Percentiles rank a stretch among this genome's conserved stretches.
These are phyloP conservation scores for Capsella bursapastoris DNA, from an alignment of 345 rosid species.

Conservation along the genomic window DNA sequence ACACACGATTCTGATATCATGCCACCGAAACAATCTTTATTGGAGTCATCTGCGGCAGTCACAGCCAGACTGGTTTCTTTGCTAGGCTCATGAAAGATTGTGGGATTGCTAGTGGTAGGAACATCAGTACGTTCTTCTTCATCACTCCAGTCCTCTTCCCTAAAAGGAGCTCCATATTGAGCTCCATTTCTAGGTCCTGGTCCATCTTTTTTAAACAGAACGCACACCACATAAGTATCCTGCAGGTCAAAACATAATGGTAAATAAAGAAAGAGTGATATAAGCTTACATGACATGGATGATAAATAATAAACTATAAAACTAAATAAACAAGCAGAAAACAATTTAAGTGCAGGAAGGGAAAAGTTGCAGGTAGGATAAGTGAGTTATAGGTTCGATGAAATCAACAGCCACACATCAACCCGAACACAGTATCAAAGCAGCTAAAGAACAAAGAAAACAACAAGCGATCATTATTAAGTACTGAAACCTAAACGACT, in stretches of 20 bases:
- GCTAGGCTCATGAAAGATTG: neutral
- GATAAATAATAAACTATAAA: neutral
- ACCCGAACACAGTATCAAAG: neutral
- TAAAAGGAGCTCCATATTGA: conserved; percentile 96
- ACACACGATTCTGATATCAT: conserved; percentile 37
- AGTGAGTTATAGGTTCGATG: neutral
- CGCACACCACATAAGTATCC: conserved; percentile 92
- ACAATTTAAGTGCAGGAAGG: neutral
- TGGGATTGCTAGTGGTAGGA: neutral
- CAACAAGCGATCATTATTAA: neutral
- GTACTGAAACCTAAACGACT: neutral
- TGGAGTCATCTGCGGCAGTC: neutral
- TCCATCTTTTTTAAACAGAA: conserved; percentile 88
- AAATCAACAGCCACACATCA: neutral
- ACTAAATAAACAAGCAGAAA: neutral
- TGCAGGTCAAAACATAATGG: conserved; percentile 38
- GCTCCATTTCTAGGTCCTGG: conserved; percentile 97
- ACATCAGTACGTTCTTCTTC: conserved; percentile 45
- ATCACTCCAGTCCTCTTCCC: conserved; percentile 89
- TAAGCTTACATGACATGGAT: neutral
- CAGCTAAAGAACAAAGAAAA: neutral
- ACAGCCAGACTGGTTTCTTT: conserved; percentile 28
- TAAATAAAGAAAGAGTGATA: neutral
- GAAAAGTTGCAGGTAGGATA: neutral
- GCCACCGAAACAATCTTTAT: conserved; percentile 25